Conservation (phyloP, 2,329 filamentous ascomycete species). For the Aspergillus spinulosporus region DNA sequence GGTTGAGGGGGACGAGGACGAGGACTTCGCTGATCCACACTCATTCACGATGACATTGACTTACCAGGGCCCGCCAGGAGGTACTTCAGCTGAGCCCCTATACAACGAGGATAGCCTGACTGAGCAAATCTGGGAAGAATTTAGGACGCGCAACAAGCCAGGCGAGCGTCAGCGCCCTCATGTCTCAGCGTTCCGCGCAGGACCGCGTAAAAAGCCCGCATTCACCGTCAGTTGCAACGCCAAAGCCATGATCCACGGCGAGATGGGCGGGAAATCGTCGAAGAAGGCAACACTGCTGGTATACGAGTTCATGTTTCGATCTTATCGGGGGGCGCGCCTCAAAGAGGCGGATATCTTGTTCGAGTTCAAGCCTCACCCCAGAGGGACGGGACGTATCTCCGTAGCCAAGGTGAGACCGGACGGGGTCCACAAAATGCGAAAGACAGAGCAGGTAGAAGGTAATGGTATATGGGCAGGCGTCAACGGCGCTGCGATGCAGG, state of each 20-base stretch:
- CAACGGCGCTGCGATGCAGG: not conserved
- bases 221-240: constrained; percentile 9
- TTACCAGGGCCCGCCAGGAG: constrained; percentile 5
- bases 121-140: not conserved
- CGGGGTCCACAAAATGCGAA: not conserved
- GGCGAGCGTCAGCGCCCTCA: not conserved
- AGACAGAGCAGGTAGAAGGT: not conserved
- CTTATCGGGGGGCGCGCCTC: not conserved
- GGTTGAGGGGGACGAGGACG: not conserved
- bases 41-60: constrained; percentile 4
- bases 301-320: constrained; percentile 5
- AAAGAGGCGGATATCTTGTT: constrained; percentile 4
- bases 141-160: constrained; percentile 4
- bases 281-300: not conserved
- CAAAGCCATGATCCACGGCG: constrained; percentile 1
- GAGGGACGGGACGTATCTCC: not conserved
- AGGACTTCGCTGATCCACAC: not conserved
- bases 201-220: constrained; percentile 1
- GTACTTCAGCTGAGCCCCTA: not conserved
- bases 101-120: not conserved
- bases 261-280: not conserved
- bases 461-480: not conserved
- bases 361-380: not conserved
- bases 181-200: not conserved
- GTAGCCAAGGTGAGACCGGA: constrained; percentile 1